A percentile compares a stretch with the other conserved stretches of the same genome.
These are phyloP conservation scores for Jimgerdemannia flammicorona DNA, from an alignment of 192 early-diverging fungal species.

Conservation along the genomic window DNA sequence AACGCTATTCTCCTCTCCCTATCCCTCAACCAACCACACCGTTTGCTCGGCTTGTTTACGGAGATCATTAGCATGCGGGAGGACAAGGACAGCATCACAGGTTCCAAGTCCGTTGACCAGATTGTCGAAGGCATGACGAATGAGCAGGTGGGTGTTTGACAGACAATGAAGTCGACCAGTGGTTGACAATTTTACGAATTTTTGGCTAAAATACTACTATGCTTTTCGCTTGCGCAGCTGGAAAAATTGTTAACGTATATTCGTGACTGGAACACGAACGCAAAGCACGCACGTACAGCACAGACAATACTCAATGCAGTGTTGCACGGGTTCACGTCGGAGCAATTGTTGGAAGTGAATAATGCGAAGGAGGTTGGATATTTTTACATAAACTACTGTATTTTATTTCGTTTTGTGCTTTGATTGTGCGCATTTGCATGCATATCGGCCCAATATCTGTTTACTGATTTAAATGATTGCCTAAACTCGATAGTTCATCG, in stretches of 20 bases:
- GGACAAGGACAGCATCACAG: conserved; percentile 53
- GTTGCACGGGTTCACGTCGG: conserved; percentile 57
- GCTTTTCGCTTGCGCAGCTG: conserved; percentile 22
- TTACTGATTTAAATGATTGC: too few species aligned
- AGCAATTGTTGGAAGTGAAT: conserved; percentile 69
- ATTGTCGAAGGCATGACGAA: conserved; percentile 58
- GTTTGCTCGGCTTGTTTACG: conserved; percentile 70
- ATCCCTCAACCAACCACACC: conserved; percentile 85
- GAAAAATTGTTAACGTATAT: conserved; percentile 80
- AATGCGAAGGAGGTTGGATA: conserved; percentile 65
- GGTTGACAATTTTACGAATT: too few species aligned
- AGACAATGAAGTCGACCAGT: too few species aligned
- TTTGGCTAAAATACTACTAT: background rate
- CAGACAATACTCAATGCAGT: conserved; percentile 82
- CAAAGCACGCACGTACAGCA: conserved; percentile 71
- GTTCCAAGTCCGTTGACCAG: conserved; percentile 61
- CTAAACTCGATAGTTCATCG: conserved; percentile 44
- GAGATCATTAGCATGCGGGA: conserved; percentile 52
- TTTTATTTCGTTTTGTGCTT: background rate
- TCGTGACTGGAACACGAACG: conserved; percentile 95
- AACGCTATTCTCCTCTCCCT: conserved; percentile 88
- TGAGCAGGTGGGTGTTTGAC: conserved; percentile 39
- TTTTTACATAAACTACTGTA: too few species aligned
- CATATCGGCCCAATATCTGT: background rate
- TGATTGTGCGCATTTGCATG: background rate